These are phyloP conservation scores for Carex parvula DNA, from an alignment of 176 grass and related monocot genomes.

Conservation along the genomic window DNA sequence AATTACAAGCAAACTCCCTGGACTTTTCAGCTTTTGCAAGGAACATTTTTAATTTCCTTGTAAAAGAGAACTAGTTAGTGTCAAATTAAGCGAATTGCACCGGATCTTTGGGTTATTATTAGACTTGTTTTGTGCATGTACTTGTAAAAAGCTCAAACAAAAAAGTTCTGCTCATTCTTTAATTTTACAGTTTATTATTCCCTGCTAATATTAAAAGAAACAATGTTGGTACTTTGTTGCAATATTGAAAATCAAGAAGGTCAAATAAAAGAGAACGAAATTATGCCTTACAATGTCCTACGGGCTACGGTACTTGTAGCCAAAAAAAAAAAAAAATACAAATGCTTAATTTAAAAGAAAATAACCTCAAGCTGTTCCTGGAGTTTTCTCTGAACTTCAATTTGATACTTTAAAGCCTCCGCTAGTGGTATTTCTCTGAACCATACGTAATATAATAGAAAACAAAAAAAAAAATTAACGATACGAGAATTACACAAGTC, in stretches of 20 bases:
- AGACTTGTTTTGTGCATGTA: no score
- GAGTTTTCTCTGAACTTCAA: conserved; percentile 78
- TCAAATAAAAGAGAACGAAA: no score
- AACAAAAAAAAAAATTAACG: neutral
- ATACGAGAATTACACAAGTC: neutral
- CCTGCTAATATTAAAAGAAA: neutral
- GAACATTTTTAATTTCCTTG: neutral
- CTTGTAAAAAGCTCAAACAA: neutral
- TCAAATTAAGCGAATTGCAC: no score
- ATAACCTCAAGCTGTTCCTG: conserved; percentile 76
- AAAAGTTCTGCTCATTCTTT: neutral
- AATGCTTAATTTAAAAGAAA: neutral
- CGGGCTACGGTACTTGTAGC: neutral
- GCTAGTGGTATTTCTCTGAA: conserved; percentile 69
- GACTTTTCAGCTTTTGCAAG: neutral
- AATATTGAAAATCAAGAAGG: neutral
- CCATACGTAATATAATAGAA: neutral
- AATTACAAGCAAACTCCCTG: neutral
- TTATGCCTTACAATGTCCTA: no score
- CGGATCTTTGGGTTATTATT: no score
- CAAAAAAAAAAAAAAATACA: neutral
- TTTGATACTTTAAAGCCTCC: conserved; percentile 66
- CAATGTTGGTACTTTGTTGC: neutral
- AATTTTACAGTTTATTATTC: neutral
- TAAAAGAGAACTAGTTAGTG: neutral